phyloP scores from a whole-genome alignment of 148 eudicot genomes.

The Silene latifolia region DNA sequence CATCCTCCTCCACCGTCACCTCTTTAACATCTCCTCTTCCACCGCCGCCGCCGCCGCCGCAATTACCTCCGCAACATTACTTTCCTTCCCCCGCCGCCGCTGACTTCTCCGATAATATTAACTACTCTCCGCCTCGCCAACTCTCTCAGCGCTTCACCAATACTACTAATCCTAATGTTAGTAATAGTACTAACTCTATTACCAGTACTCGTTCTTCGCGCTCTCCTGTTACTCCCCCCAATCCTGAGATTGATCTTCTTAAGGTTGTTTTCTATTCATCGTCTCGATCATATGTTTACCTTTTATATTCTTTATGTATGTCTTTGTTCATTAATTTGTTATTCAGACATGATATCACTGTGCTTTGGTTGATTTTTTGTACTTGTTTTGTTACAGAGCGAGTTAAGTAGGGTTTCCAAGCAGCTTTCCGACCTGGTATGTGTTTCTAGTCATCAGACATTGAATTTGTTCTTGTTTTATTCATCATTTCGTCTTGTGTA shows the following conservation, averaged over 20 bases:
- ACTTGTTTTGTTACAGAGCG: conserved; percentile 48
- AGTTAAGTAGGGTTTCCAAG: conserved; percentile 51
- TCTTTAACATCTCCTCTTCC: conserved; percentile 25
- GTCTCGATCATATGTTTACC: too few species aligned
- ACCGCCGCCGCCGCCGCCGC: conserved; percentile 20
- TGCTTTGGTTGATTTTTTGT: background rate
- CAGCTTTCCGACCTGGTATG: conserved; percentile 52
- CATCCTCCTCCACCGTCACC: conserved; percentile 12
- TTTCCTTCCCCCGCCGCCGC: conserved; percentile 18
- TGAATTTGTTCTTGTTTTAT: background rate
- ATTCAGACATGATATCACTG: too few species aligned
- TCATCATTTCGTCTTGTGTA: background rate
- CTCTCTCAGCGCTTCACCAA: conserved; percentile 60
- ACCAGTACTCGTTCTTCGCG: conserved; percentile 14
- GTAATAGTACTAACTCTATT: background rate
- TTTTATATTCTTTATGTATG: background rate
- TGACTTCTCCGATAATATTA: conserved; percentile 8
- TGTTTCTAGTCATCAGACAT: background rate
- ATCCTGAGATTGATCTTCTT: conserved; percentile 40
- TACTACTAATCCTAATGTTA: conserved; percentile 9
- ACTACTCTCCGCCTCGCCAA: conserved; percentile 76
- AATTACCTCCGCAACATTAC: background rate
- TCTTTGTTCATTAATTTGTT: background rate
- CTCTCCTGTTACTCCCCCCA: conserved; percentile 24
- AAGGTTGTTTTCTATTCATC: conserved; percentile 35